phyloP scores from a whole-genome alignment of 1,284 basidiomycete genomes.

The Psilocybe mexicana region DNA sequence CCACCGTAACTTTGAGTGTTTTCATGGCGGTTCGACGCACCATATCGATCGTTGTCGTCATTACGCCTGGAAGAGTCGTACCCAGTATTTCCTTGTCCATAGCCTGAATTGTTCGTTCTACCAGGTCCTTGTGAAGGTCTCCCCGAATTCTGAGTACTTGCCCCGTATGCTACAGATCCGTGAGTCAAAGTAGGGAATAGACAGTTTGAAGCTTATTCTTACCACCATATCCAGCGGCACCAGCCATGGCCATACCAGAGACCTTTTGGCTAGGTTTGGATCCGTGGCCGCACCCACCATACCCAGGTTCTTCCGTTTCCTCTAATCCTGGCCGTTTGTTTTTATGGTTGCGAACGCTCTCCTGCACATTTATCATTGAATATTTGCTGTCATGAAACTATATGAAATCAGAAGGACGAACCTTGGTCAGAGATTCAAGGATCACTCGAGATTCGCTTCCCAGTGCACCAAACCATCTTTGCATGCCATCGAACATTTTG shows the following conservation, averaged over 20 bases:
- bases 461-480: conserved; percentile 58
- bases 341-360: conserved; percentile 40
- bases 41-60: conserved; percentile 14
- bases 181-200: background rate
- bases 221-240: conserved; percentile 16
- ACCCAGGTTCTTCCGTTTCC: conserved; percentile 38
- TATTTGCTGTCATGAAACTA: background rate
- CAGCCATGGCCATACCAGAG: background rate
- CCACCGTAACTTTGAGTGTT: conserved; percentile 14
- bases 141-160: background rate
- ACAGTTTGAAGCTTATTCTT: background rate
- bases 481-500: conserved; percentile 61
- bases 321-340: conserved; percentile 39
- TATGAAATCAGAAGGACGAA: conserved; percentile 19
- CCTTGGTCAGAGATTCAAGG: conserved; percentile 52
- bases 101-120: background rate
- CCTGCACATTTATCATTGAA: conserved; percentile 24
- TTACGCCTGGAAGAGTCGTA: conserved; percentile 11
- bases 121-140: background rate
- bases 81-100: conserved; percentile 3
- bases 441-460: conserved; percentile 44
- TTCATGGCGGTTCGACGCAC: conserved; percentile 6
- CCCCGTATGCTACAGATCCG: background rate
- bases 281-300: conserved; percentile 35
- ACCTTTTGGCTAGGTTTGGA: conserved; percentile 19